Percentiles rank a stretch among this genome's conserved stretches.
phyloP scores from a whole-genome alignment of 371 early-diverging fungal genomes.

The Mortierella sp. region DNA sequence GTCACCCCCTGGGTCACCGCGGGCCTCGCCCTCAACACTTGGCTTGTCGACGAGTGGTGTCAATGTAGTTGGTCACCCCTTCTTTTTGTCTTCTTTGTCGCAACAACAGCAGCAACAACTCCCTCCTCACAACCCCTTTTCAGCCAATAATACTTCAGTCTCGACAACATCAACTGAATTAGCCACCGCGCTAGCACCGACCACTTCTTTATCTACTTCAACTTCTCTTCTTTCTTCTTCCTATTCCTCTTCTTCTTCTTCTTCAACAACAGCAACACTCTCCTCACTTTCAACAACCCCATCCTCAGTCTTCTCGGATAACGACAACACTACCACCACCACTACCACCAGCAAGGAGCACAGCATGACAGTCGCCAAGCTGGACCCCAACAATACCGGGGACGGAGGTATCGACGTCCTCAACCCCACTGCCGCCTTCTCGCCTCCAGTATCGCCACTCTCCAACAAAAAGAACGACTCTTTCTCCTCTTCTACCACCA shows the following conservation, averaged over 20 bases:
- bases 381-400: constrained; percentile 25
- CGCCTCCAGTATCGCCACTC: constrained; percentile 26
- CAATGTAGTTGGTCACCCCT: neutral
- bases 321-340: constrained; percentile 11
- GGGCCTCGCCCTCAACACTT: constrained; percentile 14
- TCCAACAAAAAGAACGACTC: constrained; percentile 18
- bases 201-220: neutral
- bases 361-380: constrained; percentile 47
- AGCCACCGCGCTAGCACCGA: neutral
- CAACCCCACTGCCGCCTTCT: constrained; percentile 16
- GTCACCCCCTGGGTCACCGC: neutral
- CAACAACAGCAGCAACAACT: neutral
- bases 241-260: constrained; percentile 10
- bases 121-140: constrained; percentile 11
- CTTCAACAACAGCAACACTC: constrained; percentile 6
- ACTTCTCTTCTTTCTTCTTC: constrained; percentile 4
- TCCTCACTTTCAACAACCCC: constrained; percentile 22
- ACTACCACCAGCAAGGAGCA: neutral
- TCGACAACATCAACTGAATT: neutral
- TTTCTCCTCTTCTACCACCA: constrained; percentile 21
- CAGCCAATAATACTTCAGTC: neutral
- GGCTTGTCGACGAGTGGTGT: neutral
- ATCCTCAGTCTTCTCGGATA: constrained; percentile 22
- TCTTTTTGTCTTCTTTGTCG: neutral
- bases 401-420: constrained; percentile 14